Percentiles rank a stretch among this genome's conserved stretches.
phyloP scores from a whole-genome alignment of 306 rosid species.

The Trichosanthes truncata region DNA sequence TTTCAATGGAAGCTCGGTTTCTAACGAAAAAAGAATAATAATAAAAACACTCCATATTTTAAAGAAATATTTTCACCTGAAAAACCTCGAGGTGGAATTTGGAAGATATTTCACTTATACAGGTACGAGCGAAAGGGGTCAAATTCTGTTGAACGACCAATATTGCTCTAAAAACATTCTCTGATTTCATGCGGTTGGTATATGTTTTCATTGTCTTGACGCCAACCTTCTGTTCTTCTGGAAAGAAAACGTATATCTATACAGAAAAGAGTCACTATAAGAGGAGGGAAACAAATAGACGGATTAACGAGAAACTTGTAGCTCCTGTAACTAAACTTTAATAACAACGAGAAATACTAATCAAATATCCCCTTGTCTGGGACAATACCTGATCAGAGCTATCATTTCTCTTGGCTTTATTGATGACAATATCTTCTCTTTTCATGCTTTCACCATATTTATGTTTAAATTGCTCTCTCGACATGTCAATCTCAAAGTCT shows the following conservation, averaged over 20 bases:
- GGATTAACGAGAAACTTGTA: neutral
- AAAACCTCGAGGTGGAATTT: conserved; percentile 66
- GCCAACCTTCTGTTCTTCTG: conserved; percentile 56
- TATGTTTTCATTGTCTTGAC: conserved; percentile 49
- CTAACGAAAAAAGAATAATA: too few relatives aligned
- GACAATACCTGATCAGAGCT: conserved; percentile 35
- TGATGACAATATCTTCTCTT: conserved; percentile 65
- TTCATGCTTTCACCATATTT: conserved; percentile 45
- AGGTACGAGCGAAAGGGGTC: conserved; percentile 43
- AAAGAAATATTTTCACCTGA: conserved; percentile 35
- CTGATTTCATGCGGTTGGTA: conserved; percentile 51
- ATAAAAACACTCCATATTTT: neutral
- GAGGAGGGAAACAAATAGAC: neutral
- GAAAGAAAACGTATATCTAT: conserved; percentile 70
- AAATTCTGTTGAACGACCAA: conserved; percentile 51
- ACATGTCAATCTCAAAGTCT: conserved; percentile 53
- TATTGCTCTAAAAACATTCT: conserved; percentile 54
- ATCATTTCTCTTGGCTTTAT: conserved; percentile 41
- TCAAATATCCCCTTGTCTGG: neutral
- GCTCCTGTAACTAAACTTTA: neutral
- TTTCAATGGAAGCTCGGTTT: neutral
- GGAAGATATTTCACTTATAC: conserved; percentile 36
- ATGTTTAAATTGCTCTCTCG: conserved; percentile 31
- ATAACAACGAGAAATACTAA: neutral
- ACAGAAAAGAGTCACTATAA: neutral